Base-by-base conservation (phyloP, 192 early-diverging fungal genomes). In the Gamsiella multidivaricata region DNA sequence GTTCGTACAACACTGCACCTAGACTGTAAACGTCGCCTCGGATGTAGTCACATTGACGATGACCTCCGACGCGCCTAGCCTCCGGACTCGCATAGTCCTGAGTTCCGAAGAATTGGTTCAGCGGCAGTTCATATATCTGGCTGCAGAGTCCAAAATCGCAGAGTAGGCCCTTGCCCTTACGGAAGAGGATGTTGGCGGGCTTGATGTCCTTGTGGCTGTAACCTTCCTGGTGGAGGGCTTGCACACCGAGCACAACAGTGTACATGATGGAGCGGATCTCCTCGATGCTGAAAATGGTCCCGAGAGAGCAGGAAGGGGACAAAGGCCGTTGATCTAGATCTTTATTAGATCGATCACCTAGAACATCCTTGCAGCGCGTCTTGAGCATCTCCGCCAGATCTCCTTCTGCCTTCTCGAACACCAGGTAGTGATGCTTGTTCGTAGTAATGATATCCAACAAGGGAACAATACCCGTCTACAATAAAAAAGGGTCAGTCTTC, bases 121-220 rank as follows among this genome's bases (percentile, higher is more conserved):
- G 49, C 14, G 63, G 72, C 6, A 75, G n/a, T 15, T 75, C 63
- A 33, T 75, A 56, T 5, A 36, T 39, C 22, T 58, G 63, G 28
- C 72, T 75, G 58, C 72, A 75, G 7, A 75, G 72, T 6, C 72
- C 72, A 12, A 75, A 75, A 42, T 75, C 72, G 18, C 72, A 75
- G 5, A 75, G 58, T 2, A 75, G 63, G 0, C 72, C 72, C 6
- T 55, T 31, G 2, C 63, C 63, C 3, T 52, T 20, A 5, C 47
- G 22, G 42, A 60, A 65, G 57, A 75, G 72, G 25, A 75, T 75
- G 52, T 75, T 66, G 58, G 72, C 72, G 6, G 72, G 63, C 31
- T 75, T 75, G 64, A 75, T 75, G 34, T 75, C 72, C 58, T 75
- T 75, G 51, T 75, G 72, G 12, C 72, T 75, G 52, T 67, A 75